These are phyloP conservation scores for Boletellus ananas DNA, from an alignment of 768 basidiomycete genomes.

Conservation along the genomic window DNA sequence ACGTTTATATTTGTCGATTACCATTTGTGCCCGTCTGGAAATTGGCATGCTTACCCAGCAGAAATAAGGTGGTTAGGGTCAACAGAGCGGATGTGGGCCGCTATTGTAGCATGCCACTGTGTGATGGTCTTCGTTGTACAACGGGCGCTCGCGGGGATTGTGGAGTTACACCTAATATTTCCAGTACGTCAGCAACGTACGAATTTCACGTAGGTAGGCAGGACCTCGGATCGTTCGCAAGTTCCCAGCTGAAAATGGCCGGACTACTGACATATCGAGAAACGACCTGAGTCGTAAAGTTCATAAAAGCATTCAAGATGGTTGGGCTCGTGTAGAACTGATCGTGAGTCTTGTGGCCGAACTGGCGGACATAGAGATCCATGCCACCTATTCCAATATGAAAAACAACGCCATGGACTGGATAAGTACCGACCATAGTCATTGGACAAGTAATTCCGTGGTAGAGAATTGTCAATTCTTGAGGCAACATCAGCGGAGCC, in stretches of 20 bases:
- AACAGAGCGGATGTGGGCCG: slow-evolving; percentile 40
- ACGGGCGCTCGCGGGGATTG: slow-evolving; percentile 36
- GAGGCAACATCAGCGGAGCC: slow-evolving; percentile 26
- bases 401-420: not conserved
- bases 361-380: slow-evolving; percentile 58
- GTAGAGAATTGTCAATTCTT: slow-evolving; percentile 38
- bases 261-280: slow-evolving; percentile 53
- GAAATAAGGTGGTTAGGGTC: slow-evolving; percentile 66
- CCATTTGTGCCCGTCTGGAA: not conserved
- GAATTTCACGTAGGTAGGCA: not conserved
- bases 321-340: slow-evolving; percentile 54
- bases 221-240: slow-evolving; percentile 65
- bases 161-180: slow-evolving; percentile 52
- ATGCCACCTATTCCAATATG: slow-evolving; percentile 47
- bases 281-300: slow-evolving; percentile 54
- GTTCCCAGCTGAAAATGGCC: slow-evolving; percentile 54
- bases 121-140: slow-evolving; percentile 56
- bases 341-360: slow-evolving; percentile 45
- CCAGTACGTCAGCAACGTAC: not conserved
- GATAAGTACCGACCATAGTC: slow-evolving; percentile 46
- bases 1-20: not conserved
- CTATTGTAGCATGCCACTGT: slow-evolving; percentile 48
- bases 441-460: slow-evolving; percentile 56
- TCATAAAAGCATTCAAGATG: slow-evolving; percentile 49
- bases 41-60: slow-evolving; percentile 45